Evolutionary conservation across 768 basidiomycete species (phyloP).

Genomic region (Sarcodon aspratus): DNA sequence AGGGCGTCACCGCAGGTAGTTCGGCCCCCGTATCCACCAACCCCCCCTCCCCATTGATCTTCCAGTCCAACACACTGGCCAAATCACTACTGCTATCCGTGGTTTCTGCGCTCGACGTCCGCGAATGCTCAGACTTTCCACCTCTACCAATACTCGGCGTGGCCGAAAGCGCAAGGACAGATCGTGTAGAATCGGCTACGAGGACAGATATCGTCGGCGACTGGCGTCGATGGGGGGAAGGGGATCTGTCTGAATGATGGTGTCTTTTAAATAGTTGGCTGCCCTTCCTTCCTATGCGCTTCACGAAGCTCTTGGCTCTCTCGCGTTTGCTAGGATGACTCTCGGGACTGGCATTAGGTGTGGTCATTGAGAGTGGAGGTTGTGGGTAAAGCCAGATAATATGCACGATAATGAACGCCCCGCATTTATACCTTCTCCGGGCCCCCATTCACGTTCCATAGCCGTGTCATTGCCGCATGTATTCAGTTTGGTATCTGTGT

Average conservation of each 20-base stretch:
- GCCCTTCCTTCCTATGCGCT: background rate
- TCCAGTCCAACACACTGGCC: too few relatives aligned
- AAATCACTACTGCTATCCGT: too few relatives aligned
- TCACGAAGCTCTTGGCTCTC: background rate
- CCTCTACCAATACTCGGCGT: too few relatives aligned
- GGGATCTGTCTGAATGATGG: background rate
- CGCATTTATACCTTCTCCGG: background rate
- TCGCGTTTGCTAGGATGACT: background rate
- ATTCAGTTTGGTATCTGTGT: too few relatives aligned
- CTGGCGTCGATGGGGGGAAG: background rate
- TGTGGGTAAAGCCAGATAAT: background rate
- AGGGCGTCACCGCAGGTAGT: too few relatives aligned
- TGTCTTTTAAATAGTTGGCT: background rate
- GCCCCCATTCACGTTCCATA: background rate
- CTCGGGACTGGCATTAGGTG: background rate
- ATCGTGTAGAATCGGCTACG: background rate
- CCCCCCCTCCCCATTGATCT: too few relatives aligned
- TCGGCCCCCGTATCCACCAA: too few relatives aligned
- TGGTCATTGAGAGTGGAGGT: background rate
- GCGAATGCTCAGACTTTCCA: too few relatives aligned
- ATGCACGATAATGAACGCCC: background rate
- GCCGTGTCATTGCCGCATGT: background rate
- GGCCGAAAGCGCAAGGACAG: too few relatives aligned
- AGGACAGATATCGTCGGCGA: background rate
- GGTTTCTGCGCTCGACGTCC: too few relatives aligned